These are phyloP conservation scores for Anastatica hierochuntica DNA, from an alignment of 345 rosid genomes.

Conservation along the genomic window DNA sequence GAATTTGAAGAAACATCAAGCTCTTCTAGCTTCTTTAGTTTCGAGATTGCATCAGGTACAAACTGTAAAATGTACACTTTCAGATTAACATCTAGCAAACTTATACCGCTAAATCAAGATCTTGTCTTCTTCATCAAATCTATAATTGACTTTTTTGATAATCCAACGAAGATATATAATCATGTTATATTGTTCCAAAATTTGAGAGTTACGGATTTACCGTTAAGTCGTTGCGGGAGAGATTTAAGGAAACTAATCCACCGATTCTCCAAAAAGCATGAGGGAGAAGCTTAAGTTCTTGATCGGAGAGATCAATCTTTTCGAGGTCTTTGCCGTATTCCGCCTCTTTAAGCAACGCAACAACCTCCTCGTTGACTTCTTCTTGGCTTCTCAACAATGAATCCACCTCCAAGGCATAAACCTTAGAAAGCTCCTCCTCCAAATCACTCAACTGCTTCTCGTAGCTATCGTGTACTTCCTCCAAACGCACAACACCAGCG, in stretches of 20 bases:
- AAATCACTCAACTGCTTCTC: slow-evolving; percentile 53
- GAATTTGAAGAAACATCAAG: slow-evolving; percentile 68
- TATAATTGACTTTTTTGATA: not conserved
- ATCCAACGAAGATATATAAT: not conserved
- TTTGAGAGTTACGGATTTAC: slow-evolving; percentile 21
- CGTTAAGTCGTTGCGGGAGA: slow-evolving; percentile 62
- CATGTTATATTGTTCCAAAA: not conserved
- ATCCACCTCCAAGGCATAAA: slow-evolving; percentile 35
- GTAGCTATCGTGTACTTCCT: slow-evolving; percentile 52
- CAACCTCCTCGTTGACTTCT: slow-evolving; percentile 45
- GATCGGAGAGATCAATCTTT: slow-evolving; percentile 53
- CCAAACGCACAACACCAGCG: slow-evolving; percentile 47
- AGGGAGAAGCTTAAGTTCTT: slow-evolving; percentile 54
- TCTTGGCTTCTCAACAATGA: slow-evolving; percentile 19
- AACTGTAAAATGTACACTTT: slow-evolving; percentile 32
- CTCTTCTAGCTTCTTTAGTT: slow-evolving; percentile 57
- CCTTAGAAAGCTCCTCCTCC: slow-evolving; percentile 51
- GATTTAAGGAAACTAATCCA: slow-evolving; percentile 55
- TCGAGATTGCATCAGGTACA: slow-evolving; percentile 80
- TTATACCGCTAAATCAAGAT: not conserved
- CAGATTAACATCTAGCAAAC: too few species aligned
- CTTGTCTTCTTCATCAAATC: not conserved
- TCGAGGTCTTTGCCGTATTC: slow-evolving; percentile 31
- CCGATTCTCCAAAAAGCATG: slow-evolving; percentile 63
- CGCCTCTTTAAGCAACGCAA: slow-evolving; percentile 38